A percentile compares a stretch with the other conserved stretches of the same genome.
Conservation (phyloP, 345 rosid species). For the Xanthoceras sorbifolium region DNA sequence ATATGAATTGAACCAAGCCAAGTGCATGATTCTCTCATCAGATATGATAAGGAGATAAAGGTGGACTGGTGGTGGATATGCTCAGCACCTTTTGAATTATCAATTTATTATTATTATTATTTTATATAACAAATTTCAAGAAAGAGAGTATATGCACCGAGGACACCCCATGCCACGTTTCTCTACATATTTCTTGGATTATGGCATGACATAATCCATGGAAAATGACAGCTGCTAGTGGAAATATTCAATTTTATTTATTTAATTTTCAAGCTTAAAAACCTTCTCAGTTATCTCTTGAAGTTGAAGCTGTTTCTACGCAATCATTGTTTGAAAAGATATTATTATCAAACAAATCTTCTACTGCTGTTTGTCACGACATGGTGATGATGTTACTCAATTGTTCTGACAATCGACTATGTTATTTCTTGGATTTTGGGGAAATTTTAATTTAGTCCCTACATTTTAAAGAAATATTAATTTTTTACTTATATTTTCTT, state of each 20-base stretch:
- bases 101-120: not conserved
- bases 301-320: not conserved
- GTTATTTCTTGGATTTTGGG: too few relatives aligned
- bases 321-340: too few relatives aligned
- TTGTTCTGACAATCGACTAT: too few relatives aligned
- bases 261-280: not conserved
- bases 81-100: conserved; percentile 29
- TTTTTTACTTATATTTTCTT: too few relatives aligned
- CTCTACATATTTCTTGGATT: conserved; percentile 8
- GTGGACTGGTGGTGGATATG: conserved; percentile 41
- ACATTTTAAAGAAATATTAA: too few relatives aligned
- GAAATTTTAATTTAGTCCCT: too few relatives aligned
- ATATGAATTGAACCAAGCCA: conserved; percentile 26
- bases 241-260: not conserved
- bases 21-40: conserved; percentile 29
- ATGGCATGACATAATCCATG: conserved; percentile 30
- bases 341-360: too few relatives aligned
- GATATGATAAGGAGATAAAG: conserved; percentile 49
- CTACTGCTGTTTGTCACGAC: too few relatives aligned
- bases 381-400: too few relatives aligned
- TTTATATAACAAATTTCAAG: not conserved
- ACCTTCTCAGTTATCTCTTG: not conserved
- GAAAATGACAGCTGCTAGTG: conserved; percentile 25
- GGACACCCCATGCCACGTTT: conserved; percentile 7
- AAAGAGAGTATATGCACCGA: conserved; percentile 15